Evolutionary conservation across 1,284 basidiomycete species (phyloP), one percentile per base, ranked within the genome.

Genomic region (Marasmius oreades): DNA sequence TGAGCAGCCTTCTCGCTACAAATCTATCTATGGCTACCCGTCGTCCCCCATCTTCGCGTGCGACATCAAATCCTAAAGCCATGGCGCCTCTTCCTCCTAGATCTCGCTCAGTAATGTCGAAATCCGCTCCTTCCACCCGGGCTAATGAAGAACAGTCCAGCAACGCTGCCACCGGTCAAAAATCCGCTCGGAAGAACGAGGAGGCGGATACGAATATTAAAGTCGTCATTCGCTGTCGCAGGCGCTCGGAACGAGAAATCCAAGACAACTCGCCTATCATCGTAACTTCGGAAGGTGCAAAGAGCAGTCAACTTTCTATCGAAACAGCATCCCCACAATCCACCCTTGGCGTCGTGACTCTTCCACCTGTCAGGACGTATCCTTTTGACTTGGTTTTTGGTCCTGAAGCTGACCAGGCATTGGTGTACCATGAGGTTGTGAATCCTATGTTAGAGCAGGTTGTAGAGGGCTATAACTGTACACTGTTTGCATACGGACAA

Each of bases 401-500:
- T 1, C 94, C 95, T 22, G 95, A 98, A 69, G 96, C 96, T 8
- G 95, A 98, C 69, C 97, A 99, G 68, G 86, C 91, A 31, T 85
- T 95, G 81, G 82, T 99, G 24, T 99, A 97, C 70, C 84, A 92
- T 60, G 92, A 98, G 59, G 95, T 98, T 36, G 96, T 97, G 36
- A 84, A 84, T 58, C 93, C 92, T 0, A 92, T 99, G 82, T 77
- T 99, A 48, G 87, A 94, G 50, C 93, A 99, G 70, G 95, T 99
- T 37, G 73, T 98, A 51, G 79, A 85, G 67, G 97, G 97, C 3
- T 99, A 98, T 77, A 99, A 99, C 67, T 99, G 97, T 69, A 99
- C 97, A 0, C 79, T 99, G 34, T 99, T 99, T 74, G 96, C 96
- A 2, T 99, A 99, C 68, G 97, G 97, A 2, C 97, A 99, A 71